These are phyloP conservation scores for Stenogyne calaminthoides DNA, from an alignment of 305 asterid species.

Conservation along the genomic window DNA sequence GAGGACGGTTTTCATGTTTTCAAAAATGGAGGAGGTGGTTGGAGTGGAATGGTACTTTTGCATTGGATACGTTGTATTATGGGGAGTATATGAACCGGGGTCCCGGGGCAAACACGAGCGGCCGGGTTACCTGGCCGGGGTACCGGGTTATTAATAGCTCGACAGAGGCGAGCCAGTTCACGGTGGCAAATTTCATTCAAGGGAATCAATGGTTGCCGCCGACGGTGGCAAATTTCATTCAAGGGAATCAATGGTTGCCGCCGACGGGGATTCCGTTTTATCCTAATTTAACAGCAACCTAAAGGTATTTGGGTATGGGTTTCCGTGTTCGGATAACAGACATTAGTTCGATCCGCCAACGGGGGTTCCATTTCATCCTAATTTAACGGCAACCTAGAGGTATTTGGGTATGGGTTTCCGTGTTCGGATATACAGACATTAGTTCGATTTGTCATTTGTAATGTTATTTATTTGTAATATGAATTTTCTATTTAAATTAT, in stretches of 20 bases:
- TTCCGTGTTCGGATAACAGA: not conserved
- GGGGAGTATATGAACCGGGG: constrained; percentile 90
- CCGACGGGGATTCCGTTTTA: constrained; percentile 52
- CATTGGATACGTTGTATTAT: constrained; percentile 56
- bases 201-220: constrained; percentile 64
- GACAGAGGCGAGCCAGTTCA: constrained; percentile 66
- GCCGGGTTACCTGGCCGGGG: constrained; percentile 83
- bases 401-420: not conserved
- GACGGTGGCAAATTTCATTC: constrained; percentile 58
- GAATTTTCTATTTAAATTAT: not conserved
- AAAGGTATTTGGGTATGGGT: not conserved
- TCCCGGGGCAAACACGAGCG: constrained; percentile 76
- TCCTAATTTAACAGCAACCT: constrained; percentile 55
- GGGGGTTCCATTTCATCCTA: constrained; percentile 53
- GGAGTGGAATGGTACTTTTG: constrained; percentile 71
- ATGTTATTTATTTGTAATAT: not conserved
- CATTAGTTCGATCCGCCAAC: constrained; percentile 42
- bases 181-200: constrained; percentile 67
- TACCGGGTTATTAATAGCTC: constrained; percentile 62
- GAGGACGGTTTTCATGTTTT: constrained; percentile 62
- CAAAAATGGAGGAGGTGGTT: constrained; percentile 65
- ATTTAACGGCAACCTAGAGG: constrained; percentile 48
- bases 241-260: constrained; percentile 68
- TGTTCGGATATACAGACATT: not conserved
- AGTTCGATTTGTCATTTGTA: not conserved